Percentiles rank a stretch among this genome's conserved stretches.
Conservation (phyloP, 164 flowering plant genomes). For the Dillenia suffruticosa region DNA sequence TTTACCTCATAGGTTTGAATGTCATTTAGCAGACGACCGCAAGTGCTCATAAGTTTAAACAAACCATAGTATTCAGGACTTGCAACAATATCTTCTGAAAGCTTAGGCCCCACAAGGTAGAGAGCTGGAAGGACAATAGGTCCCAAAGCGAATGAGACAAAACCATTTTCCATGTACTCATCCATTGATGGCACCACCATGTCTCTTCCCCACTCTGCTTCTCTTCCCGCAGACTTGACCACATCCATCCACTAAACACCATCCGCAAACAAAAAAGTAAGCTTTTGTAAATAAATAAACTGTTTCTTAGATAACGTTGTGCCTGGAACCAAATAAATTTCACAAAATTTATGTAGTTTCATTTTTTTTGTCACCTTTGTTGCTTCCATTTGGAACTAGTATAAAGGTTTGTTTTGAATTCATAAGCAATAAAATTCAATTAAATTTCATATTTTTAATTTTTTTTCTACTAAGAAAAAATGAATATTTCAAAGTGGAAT, state of each 20-base stretch:
- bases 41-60: constrained; percentile 20
- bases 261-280: background rate
- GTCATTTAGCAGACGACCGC: constrained; percentile 34
- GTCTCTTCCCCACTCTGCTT: constrained; percentile 23
- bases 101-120: constrained; percentile 25
- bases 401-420: no score
- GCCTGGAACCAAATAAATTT: no score
- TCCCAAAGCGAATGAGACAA: constrained; percentile 29
- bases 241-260: constrained; percentile 24
- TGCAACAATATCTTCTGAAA: constrained; percentile 20
- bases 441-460: no score
- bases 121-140: constrained; percentile 29
- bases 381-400: no score
- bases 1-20: constrained; percentile 23
- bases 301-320: no score
- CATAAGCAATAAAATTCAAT: no score
- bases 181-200: constrained; percentile 21
- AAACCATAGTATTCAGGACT: constrained; percentile 22
- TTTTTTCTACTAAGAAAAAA: background rate
- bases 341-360: no score
- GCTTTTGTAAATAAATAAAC: background rate
- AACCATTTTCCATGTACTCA: constrained; percentile 23
- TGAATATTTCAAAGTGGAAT: no score
- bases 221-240: constrained; percentile 27
- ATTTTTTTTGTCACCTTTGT: background rate